Base-by-base conservation (phyloP, 1,139 yeast genomes). In the Hansenula sp. region DNA sequence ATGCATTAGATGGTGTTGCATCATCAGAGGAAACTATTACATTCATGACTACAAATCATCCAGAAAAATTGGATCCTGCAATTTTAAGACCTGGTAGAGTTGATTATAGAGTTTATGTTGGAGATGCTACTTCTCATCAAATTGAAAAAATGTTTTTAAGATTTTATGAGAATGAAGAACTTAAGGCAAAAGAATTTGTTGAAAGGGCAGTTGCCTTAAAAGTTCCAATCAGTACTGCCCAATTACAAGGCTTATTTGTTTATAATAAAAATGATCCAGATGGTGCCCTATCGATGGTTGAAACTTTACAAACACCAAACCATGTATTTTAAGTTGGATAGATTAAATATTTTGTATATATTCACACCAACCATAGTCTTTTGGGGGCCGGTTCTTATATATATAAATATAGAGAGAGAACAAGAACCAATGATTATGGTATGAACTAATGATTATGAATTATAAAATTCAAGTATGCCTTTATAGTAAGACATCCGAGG, bases 21-120 rank as follows among this genome's bases (percentile, higher is more conserved):
- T 87, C 96, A 38, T 96, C 98, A 1, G 99, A 93, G 59, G 99
- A 93, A 60, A 85, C 96, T 41, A 76, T 93, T 35, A 93, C 97
- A 0, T 93, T 93, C 65, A 93, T 93, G 99, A 93, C 99, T 15
- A 91, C 99, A 19, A 93, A 93, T 64, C 99, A 93, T 59, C 97
- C 97, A 0, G 98, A 93, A 54, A 79, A 79, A 50, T 71, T 93
- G 36, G 99, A 93, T 59, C 90, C 89, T 4, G 94, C 94, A 0
- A 67, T 70, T n/a, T 47, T 70, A 57, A 76, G 99, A 53, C 99
- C 99, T 0, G 99, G 99, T 4, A 76, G 99, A 63, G 86, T 93
- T 27, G 99, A 93, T 61, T 83, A 74, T 64, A 89, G 89, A 65
- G 84, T 81, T 17, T 70, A 84, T 57, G 78, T 93, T 36, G 94